phyloP scores from a whole-genome alignment of 805 yeast genomes.

The Metschnikowia baotianmanensis region DNA sequence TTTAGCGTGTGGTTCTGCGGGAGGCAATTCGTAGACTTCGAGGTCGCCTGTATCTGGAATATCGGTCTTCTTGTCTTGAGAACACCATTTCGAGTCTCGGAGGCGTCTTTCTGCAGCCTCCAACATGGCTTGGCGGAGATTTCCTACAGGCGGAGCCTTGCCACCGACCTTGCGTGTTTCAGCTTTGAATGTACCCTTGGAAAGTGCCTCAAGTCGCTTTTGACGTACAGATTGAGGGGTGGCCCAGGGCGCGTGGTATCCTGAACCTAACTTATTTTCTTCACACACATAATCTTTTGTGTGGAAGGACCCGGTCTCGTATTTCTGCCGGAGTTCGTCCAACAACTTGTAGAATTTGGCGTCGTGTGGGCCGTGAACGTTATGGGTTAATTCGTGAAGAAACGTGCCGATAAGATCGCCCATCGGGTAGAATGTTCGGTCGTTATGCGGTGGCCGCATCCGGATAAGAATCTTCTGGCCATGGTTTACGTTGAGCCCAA shows the following conservation, averaged over 20 bases:
- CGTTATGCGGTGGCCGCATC: slow-evolving; percentile 57
- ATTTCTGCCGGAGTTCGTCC: slow-evolving; percentile 58
- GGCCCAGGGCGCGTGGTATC: slow-evolving; percentile 18
- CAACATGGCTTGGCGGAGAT: slow-evolving; percentile 45
- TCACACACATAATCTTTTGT: slow-evolving; percentile 51
- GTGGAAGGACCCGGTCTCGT: slow-evolving; percentile 41
- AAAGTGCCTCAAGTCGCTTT: slow-evolving; percentile 41
- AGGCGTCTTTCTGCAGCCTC: slow-evolving; percentile 64
- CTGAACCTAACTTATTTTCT: slow-evolving; percentile 45
- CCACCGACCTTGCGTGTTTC: slow-evolving; percentile 37
- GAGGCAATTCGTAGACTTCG: slow-evolving; percentile 39
- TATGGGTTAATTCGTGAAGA: slow-evolving; percentile 87
- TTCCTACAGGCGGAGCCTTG: slow-evolving; percentile 8
- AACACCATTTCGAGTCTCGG: slow-evolving; percentile 52
- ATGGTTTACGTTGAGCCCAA: slow-evolving; percentile 79
- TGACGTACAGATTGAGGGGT: slow-evolving; percentile 23
- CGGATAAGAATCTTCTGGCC: slow-evolving; percentile 75
- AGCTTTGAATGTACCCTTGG: slow-evolving; percentile 38
- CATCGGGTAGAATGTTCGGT: slow-evolving; percentile 57
- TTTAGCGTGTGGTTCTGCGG: background rate
- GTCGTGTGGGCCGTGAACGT: slow-evolving; percentile 78
- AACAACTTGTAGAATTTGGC: slow-evolving; percentile 60
- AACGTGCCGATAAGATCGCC: slow-evolving; percentile 73
- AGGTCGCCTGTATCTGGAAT: slow-evolving; percentile 35
- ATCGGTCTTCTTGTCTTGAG: slow-evolving; percentile 15